Base-by-base conservation (phyloP, 352 stramenopile species). In the Achlya hypogyna region DNA sequence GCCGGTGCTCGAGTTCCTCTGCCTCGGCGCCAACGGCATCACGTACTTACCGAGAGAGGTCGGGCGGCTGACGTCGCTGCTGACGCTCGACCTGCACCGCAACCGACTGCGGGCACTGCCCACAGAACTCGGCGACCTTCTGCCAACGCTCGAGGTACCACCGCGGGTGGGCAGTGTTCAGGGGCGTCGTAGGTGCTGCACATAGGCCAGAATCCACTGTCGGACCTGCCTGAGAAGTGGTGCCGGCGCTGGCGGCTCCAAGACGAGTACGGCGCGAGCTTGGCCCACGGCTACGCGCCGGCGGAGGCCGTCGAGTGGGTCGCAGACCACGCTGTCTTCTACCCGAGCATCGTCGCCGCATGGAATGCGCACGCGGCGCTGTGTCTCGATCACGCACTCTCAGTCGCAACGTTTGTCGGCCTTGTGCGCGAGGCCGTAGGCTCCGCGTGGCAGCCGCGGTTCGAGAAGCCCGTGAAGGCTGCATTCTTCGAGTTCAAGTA, bases 401-500 rank as follows among this genome's bases (percentile, higher is more conserved):
- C 51, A 5, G 60, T 67, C n/a, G 71, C 79, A 25, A 69, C 70
- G 6, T 91, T 91, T 69, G 76, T 85, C 10, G 32, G 64, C 5
- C 38, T 47, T 23, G 82, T 89, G 23, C 69, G 70, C 22, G 20
- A 42, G 2, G 63, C 31, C 5, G 75, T 88, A 52, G 69, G 64
- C 32, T 42, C 70, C 2, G 40, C 27, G 20, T 91, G 82, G 81
- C 75, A 88, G 51, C 40, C 63, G 42, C 77, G 78, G 5, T 87
- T 83, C 53, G 66, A 81, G 29, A 76, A 79, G 1, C 66, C 87
- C 25, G 78, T 84, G 45, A 76, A 75, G 0, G 69, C 86, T 31
- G 87, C 83, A 53, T 89, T 79, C 51, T 91, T 87, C 63, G 82
- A 91, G 62, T 89, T 89, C 56, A 86, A 84, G 67, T 69, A 86